phyloP scores from a whole-genome alignment of 805 yeast genomes.

The Pichia exigua region DNA sequence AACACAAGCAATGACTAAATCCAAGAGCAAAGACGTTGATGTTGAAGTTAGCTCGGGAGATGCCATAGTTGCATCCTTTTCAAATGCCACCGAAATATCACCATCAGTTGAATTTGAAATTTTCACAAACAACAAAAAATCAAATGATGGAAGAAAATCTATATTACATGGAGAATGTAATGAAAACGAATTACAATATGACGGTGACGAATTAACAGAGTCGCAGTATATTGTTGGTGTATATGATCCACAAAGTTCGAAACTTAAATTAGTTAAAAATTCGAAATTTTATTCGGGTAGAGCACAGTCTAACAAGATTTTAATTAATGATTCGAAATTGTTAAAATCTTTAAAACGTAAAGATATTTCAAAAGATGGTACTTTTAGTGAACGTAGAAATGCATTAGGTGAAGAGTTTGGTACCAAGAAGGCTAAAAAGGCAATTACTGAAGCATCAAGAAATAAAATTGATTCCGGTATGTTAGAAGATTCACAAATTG shows the following conservation, averaged over 20 bases:
- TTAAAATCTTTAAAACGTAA: slow-evolving; percentile 9
- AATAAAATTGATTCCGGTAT: slow-evolving; percentile 82
- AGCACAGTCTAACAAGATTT: slow-evolving; percentile 31
- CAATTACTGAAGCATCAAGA: slow-evolving; percentile 69
- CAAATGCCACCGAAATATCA: slow-evolving; percentile 68
- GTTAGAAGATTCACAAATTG: slow-evolving; percentile 59
- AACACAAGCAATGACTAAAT: not conserved
- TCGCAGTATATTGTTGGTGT: slow-evolving; percentile 66
- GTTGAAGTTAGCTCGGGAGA: slow-evolving; percentile 5
- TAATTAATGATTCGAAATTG: slow-evolving; percentile 10
- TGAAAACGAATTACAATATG: slow-evolving; percentile 50
- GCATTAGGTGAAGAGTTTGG: slow-evolving; percentile 95
- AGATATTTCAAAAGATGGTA: slow-evolving; percentile 4
- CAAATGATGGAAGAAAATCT: slow-evolving; percentile 14
- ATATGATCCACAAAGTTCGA: slow-evolving; percentile 55
- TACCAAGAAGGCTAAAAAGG: slow-evolving; percentile 92
- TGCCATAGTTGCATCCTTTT: slow-evolving; percentile 52
- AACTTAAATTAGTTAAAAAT: slow-evolving; percentile 46
- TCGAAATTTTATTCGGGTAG: slow-evolving; percentile 12
- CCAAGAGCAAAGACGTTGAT: not conserved
- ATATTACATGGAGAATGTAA: slow-evolving; percentile 74
- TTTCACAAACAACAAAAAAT: slow-evolving; percentile 39
- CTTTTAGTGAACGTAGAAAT: slow-evolving; percentile 46
- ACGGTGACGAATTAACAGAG: slow-evolving; percentile 43
- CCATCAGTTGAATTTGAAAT: slow-evolving; percentile 52